Evolutionary conservation across 2,329 filamentous ascomycete species (phyloP).

Genomic region (Epichloe gansuensis): DNA sequence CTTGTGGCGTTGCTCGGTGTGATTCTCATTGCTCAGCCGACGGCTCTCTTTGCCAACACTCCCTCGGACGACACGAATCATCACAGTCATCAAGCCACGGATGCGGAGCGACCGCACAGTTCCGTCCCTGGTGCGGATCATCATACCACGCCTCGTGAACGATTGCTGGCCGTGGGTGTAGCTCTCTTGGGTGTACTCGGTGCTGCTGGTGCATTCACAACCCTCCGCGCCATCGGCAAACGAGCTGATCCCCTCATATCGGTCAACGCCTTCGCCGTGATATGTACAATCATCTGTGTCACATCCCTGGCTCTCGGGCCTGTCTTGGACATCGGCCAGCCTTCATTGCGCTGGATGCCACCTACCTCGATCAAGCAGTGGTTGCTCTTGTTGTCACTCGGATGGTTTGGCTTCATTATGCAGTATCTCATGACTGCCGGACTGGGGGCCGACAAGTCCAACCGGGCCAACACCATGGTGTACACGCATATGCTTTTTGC

Average conservation of each 20-base stretch:
- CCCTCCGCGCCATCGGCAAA: conserved; percentile 67
- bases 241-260: conserved; percentile 71
- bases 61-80: conserved; percentile 2
- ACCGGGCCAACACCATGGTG: conserved; percentile 43
- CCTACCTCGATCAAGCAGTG: conserved; percentile 41
- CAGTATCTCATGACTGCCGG: conserved; percentile 78
- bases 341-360: conserved; percentile 30
- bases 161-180: conserved; percentile 55
- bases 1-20: conserved; percentile 67
- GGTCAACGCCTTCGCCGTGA: conserved; percentile 70
- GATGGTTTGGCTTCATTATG: conserved; percentile 65
- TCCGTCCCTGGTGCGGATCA: conserved; percentile 20
- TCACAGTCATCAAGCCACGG: background rate
- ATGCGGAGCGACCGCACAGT: background rate
- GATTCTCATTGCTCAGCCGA: conserved; percentile 67
- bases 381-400: conserved; percentile 54
- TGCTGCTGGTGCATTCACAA: conserved; percentile 58
- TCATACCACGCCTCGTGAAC: conserved; percentile 44
- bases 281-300: conserved; percentile 55
- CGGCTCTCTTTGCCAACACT: conserved; percentile 34
- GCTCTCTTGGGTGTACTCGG: conserved; percentile 69
- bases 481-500: conserved; percentile 47
- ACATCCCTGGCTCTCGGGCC: conserved; percentile 43
- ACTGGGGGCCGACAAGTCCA: conserved; percentile 55
- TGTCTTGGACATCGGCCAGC: conserved; percentile 31